Evolutionary conservation across 345 rosid species (phyloP).

Genomic region (Balakata baccata): DNA sequence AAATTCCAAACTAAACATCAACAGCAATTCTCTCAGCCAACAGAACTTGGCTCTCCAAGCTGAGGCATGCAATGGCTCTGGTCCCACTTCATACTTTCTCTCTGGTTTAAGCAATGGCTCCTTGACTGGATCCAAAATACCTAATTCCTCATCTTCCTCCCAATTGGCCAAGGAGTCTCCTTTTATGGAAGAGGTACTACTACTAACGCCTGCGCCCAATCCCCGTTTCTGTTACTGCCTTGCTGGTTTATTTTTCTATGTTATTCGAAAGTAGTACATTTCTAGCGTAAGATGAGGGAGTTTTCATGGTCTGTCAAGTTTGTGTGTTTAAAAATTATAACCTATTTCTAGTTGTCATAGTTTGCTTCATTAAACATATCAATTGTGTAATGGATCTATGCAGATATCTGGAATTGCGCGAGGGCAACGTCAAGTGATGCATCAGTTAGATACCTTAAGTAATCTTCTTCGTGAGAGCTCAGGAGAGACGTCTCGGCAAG

Average conservation of each 20-base stretch:
- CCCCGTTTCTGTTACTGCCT: not conserved
- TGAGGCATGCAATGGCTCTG: slow-evolving; percentile 74
- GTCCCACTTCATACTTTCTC: slow-evolving; percentile 79
- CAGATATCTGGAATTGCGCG: slow-evolving; percentile 61
- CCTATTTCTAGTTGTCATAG: not conserved
- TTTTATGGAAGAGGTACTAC: slow-evolving; percentile 77
- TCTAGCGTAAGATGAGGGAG: no score
- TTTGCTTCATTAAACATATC: not conserved
- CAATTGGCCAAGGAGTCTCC: slow-evolving; percentile 76
- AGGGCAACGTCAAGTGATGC: slow-evolving; percentile 80
- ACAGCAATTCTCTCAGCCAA: slow-evolving; percentile 54
- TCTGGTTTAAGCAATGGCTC: slow-evolving; percentile 75
- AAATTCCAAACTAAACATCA: slow-evolving; percentile 53
- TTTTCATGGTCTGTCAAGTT: not conserved
- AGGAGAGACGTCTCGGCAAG: slow-evolving; percentile 42
- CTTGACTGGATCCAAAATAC: slow-evolving; percentile 62
- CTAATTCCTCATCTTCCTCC: slow-evolving; percentile 70
- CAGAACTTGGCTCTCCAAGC: slow-evolving; percentile 60
- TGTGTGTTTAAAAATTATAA: not conserved
- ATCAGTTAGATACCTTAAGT: slow-evolving; percentile 61
- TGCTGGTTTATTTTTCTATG: not conserved
- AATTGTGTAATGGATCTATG: not conserved
- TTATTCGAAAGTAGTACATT: not conserved
- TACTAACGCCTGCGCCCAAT: not conserved
- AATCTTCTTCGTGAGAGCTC: slow-evolving; percentile 50